These are phyloP conservation scores for Ceratocystiopsis sp. DNA, from an alignment of 2,329 filamentous ascomycete genomes.

Conservation along the genomic window DNA sequence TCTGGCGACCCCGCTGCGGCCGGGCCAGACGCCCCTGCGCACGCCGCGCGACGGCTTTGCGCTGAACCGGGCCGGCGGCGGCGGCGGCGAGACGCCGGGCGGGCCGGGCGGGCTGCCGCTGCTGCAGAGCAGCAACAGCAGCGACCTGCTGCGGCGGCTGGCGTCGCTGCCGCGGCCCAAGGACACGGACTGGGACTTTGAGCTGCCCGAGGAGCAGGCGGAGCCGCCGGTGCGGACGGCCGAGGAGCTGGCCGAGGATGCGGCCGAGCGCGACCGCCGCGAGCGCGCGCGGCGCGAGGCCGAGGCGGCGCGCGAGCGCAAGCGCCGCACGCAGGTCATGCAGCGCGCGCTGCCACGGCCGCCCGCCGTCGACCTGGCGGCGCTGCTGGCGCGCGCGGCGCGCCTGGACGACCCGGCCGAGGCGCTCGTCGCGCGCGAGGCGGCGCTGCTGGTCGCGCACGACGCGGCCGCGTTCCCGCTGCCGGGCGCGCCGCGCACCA, in stretches of 20 bases:
- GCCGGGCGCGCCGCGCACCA: constrained; percentile 43
- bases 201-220: constrained; percentile 73
- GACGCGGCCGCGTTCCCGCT: constrained; percentile 63
- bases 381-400: constrained; percentile 46
- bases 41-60: constrained; percentile 73
- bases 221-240: constrained; percentile 21
- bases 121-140: constrained; percentile 35
- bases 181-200: constrained; percentile 85
- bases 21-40: constrained; percentile 51
- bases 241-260: constrained; percentile 39
- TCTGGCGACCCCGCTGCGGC: constrained; percentile 21
- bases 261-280: constrained; percentile 60
- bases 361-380: constrained; percentile 49
- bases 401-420: constrained; percentile 46
- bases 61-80: constrained; percentile 45
- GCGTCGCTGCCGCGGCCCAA: constrained; percentile 80
- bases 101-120: constrained; percentile 39
- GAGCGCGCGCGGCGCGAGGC: constrained; percentile 59
- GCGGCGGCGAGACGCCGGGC: constrained; percentile 19
- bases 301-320: constrained; percentile 52
- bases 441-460: constrained; percentile 61
- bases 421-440: constrained; percentile 57
- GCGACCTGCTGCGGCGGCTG: constrained; percentile 47
- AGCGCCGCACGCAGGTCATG: constrained; percentile 77
- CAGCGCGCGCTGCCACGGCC: constrained; percentile 72